Evolutionary conservation across 2,329 filamentous ascomycete species (phyloP).

Genomic region (Penicillium concentricum): DNA sequence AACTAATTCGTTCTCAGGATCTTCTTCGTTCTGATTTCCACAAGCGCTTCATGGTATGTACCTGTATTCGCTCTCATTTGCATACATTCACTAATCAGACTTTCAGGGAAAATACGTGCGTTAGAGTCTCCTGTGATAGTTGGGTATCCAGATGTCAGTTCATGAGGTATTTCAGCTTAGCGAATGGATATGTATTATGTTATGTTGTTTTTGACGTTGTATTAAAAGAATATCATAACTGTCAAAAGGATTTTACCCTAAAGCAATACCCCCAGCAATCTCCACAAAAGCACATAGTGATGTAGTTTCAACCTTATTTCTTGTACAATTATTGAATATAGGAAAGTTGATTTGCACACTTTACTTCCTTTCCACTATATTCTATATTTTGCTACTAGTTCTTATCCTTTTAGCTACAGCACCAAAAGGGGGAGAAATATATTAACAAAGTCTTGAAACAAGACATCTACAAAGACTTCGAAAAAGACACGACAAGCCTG

Average conservation of each 20-base stretch:
- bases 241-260: not conserved
- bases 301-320: not conserved
- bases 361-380: too few species aligned
- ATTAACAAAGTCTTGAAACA: too few species aligned
- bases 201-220: not conserved
- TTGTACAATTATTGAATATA: not conserved
- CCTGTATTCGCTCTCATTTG: not conserved
- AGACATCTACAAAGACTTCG: too few species aligned
- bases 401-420: too few species aligned
- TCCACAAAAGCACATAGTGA: too few species aligned
- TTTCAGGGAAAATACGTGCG: conserved; percentile 7
- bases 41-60: conserved; percentile 82
- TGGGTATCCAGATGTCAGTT: not conserved
- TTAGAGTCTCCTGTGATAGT: not conserved
- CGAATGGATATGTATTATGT: not conserved
- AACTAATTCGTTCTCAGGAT: conserved; percentile 55
- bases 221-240: not conserved
- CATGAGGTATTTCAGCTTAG: not conserved
- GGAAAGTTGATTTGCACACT: too few species aligned
- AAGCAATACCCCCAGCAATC: not conserved
- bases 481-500: too few species aligned
- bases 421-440: too few species aligned
- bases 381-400: too few species aligned
- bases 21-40: conserved; percentile 94
- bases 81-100: not conserved